Evolutionary conservation across 345 rosid species (phyloP).

Genomic region (Turritis glabra): DNA sequence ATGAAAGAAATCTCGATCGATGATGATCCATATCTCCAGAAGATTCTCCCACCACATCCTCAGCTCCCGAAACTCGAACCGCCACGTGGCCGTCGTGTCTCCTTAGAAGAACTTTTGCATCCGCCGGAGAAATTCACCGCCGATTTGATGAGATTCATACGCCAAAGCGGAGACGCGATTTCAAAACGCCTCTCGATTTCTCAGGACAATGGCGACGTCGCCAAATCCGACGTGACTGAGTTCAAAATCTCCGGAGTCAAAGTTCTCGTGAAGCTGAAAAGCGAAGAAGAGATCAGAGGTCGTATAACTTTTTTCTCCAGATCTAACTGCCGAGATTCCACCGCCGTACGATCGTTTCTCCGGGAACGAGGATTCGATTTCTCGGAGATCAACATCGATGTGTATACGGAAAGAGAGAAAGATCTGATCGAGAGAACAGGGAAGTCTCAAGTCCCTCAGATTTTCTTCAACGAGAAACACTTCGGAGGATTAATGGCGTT

Average conservation of each 20-base stretch:
- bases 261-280: conserved; percentile 60
- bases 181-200: conserved; percentile 48
- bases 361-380: conserved; percentile 54
- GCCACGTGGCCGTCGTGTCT: conserved; percentile 52
- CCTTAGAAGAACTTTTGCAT: conserved; percentile 8
- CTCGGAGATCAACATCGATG: conserved; percentile 87
- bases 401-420: conserved; percentile 55
- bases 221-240: conserved; percentile 56
- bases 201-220: conserved; percentile 24
- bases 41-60: conserved; percentile 54
- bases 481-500: conserved; percentile 81
- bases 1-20: conserved; percentile 18
- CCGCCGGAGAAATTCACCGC: conserved; percentile 37
- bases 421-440: conserved; percentile 72
- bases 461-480: conserved; percentile 79
- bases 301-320: conserved; percentile 69
- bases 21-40: background rate
- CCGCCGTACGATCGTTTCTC: conserved; percentile 74
- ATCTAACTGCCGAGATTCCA: conserved; percentile 80
- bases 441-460: conserved; percentile 68
- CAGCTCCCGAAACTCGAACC: conserved; percentile 77
- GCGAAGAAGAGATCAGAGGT: conserved; percentile 51
- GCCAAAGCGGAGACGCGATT: conserved; percentile 68
- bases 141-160: conserved; percentile 55
- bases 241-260: conserved; percentile 73